phyloP scores from a whole-genome alignment of 305 asterid genomes.

The Withania somnifera region DNA sequence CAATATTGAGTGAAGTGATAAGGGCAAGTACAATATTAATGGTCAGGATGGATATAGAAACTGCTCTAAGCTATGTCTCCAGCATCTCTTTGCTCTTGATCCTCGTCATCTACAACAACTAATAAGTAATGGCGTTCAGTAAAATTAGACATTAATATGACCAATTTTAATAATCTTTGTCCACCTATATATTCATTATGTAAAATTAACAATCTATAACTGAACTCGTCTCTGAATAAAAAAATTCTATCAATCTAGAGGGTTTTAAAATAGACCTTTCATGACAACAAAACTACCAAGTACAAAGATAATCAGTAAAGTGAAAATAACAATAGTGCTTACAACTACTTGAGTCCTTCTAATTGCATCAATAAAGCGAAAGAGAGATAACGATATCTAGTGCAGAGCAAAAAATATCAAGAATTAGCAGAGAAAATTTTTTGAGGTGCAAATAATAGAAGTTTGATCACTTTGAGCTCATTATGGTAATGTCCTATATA shows the following conservation, averaged over 20 bases:
- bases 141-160: neutral
- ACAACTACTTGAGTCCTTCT: constrained; percentile 83
- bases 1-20: neutral
- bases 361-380: constrained; percentile 60
- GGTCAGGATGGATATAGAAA: neutral
- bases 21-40: neutral
- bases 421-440: constrained; percentile 44
- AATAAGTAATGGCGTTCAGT: neutral
- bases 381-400: constrained; percentile 50
- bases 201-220: neutral
- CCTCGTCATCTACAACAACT: constrained; percentile 46
- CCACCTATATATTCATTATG: neutral
- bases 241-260: neutral
- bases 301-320: constrained; percentile 66
- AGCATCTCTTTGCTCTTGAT: neutral
- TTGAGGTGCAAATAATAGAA: neutral
- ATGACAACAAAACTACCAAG: constrained; percentile 88
- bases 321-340: constrained; percentile 61
- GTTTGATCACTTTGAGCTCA: neutral
- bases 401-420: constrained; percentile 70
- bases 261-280: constrained; percentile 39
- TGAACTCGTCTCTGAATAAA: too few relatives aligned
- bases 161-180: neutral
- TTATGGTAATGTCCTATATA: neutral
- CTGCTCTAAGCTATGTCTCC: neutral